phyloP scores from a whole-genome alignment of 495 filamentous ascomycete species.

The Penicillium crystallinum region DNA sequence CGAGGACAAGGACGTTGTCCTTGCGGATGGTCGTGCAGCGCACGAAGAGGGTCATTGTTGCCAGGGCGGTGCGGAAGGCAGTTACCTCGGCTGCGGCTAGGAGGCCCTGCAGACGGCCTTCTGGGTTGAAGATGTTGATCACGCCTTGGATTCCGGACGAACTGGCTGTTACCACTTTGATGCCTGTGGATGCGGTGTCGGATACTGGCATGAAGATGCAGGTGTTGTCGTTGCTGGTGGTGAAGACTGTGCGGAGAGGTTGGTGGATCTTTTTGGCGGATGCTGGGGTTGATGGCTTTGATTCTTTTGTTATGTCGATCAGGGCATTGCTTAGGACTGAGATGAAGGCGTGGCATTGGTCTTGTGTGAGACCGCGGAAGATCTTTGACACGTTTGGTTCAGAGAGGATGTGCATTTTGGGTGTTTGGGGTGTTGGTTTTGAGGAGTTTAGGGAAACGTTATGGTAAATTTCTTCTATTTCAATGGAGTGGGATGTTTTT shows the following conservation, averaged over 20 bases:
- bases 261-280: constrained; percentile 52
- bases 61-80: constrained; percentile 88
- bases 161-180: constrained; percentile 59
- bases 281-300: constrained; percentile 12
- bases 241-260: constrained; percentile 67
- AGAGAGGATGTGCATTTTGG: constrained; percentile 42
- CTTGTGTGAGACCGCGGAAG: constrained; percentile 30
- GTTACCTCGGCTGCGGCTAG: constrained; percentile 82
- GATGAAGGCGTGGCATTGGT: constrained; percentile 34
- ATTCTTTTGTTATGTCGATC: constrained; percentile 26
- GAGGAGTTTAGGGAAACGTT: no score
- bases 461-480: background rate
- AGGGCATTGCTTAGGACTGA: constrained; percentile 26
- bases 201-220: constrained; percentile 91
- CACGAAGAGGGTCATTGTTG: constrained; percentile 66
- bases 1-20: constrained; percentile 73
- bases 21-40: constrained; percentile 47
- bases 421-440: background rate
- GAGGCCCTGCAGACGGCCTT: constrained; percentile 68
- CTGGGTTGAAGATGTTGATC: constrained; percentile 67
- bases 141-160: constrained; percentile 52
- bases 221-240: constrained; percentile 59
- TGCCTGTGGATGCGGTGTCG: constrained; percentile 48
- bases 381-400: constrained; percentile 34
- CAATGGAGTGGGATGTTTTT: background rate